phyloP scores from a whole-genome alignment of 2,329 filamentous ascomycete genomes.

The Ceratocystis ficicola region DNA sequence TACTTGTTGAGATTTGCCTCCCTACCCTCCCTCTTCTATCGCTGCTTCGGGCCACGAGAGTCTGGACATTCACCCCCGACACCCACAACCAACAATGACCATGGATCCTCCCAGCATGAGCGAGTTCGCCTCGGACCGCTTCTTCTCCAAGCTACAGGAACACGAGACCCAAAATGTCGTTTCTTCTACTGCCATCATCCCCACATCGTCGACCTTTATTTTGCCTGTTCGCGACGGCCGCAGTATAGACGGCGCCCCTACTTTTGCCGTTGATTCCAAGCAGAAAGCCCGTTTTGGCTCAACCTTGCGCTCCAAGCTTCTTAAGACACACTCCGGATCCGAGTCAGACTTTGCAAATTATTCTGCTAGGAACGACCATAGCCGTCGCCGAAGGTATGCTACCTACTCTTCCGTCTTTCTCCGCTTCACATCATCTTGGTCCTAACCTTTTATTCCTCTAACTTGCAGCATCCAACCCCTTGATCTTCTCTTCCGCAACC shows the following conservation, averaged over 20 bases:
- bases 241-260: constrained; percentile 25
- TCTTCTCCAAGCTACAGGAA: constrained; percentile 50
- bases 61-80: constrained; percentile 11
- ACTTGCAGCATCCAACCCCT: constrained; percentile 34
- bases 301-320: constrained; percentile 32
- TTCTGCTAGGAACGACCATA: not conserved
- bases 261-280: constrained; percentile 29
- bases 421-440: not conserved
- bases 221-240: constrained; percentile 38
- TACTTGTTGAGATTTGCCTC: constrained; percentile 12
- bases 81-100: constrained; percentile 20
- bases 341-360: constrained; percentile 5
- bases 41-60: constrained; percentile 17
- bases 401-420: not conserved
- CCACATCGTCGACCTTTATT: constrained; percentile 34
- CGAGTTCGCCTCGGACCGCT: constrained; percentile 54
- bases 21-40: constrained; percentile 25
- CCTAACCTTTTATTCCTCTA: not conserved
- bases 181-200: constrained; percentile 26
- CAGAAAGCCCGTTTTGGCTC: constrained; percentile 34
- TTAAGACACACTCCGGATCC: constrained; percentile 20
- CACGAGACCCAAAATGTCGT: constrained; percentile 32
- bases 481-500: constrained; percentile 43
- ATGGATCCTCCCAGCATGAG: constrained; percentile 54
- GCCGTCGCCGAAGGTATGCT: constrained; percentile 14